phyloP scores from a whole-genome alignment of 345 rosid species.

The Salix arbutifolia region DNA sequence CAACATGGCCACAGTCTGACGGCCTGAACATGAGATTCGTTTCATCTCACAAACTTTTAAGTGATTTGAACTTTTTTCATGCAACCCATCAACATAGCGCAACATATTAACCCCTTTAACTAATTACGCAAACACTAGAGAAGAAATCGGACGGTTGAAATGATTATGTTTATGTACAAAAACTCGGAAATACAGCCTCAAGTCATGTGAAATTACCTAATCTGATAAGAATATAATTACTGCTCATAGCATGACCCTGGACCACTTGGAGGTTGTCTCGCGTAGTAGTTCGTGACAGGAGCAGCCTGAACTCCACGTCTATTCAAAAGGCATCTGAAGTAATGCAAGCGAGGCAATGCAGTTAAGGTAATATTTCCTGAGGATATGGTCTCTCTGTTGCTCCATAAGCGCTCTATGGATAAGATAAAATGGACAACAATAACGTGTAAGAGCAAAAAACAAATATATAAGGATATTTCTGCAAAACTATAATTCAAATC shows the following conservation, averaged over 20 bases:
- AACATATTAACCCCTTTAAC: neutral
- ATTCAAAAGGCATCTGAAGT: slow-evolving; percentile 87
- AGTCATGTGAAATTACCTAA: neutral
- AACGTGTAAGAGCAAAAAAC: neutral
- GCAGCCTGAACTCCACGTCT: slow-evolving; percentile 79
- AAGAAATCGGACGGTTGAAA: neutral
- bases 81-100: neutral
- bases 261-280: slow-evolving; percentile 58
- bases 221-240: slow-evolving; percentile 21
- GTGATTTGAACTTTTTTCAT: neutral
- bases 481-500: neutral
- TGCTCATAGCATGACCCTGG: slow-evolving; percentile 83
- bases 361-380: slow-evolving; percentile 41
- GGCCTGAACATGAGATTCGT: neutral
- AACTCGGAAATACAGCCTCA: slow-evolving; percentile 6
- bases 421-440: neutral
- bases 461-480: neutral
- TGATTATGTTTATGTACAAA: neutral
- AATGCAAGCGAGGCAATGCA: slow-evolving; percentile 63
- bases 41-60: neutral
- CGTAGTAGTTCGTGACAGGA: slow-evolving; percentile 58
- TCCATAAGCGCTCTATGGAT: slow-evolving; percentile 73
- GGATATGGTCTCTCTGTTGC: slow-evolving; percentile 55
- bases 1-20: neutral
- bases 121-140: neutral